Evolutionary conservation across 2,329 filamentous ascomycete species (phyloP), one percentile per base, ranked within the genome.

Genomic region (Trichophyton simii): DNA sequence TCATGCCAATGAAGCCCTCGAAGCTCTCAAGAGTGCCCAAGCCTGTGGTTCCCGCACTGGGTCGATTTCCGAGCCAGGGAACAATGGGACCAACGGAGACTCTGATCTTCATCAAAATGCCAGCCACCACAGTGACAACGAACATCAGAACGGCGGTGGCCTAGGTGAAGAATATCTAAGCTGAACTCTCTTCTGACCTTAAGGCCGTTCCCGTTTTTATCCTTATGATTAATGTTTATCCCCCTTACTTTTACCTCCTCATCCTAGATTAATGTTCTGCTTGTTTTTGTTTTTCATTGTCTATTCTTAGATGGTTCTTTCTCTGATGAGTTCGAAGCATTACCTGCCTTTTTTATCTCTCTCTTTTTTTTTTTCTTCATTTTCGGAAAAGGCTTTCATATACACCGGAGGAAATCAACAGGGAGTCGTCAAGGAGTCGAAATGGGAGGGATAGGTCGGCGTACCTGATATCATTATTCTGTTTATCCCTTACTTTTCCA

Each of bases 1-100:
- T n/a, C 76, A 79, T 65, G 76, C 76, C 6, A 77, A 75, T 46
- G 77, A 79, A 65, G 77, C 76, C 3, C 67, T 79, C 20, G 77
- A 78, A 62, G 73, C 69, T 22, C 70, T 77, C 13, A 71, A 63
- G 34, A 66, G 75, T 62, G 75, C 72, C 28, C 72, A 72, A 63
- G 73, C 73, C 48, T 71, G 69, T 18, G 70, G 70, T 28, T 73
- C 72, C 50, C 67, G 67, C 46, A 68, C 71, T 25, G 67, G 67
- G 5, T 69, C 72, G n/a, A 62, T 68, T 15, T 64, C 65, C 8
- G 60, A 44, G 50, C 54, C 62, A 25, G 58, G 44, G 20, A 63
- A 63, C 38, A 60, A 63, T 5, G 59, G 59, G 25, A 63, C 68
- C 34, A 69, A 70, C 3, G 69, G 67, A 9, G 65, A 66, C 13